Base-by-base conservation (phyloP, 2,329 filamentous ascomycete genomes). In the Juglanconis oblonga region DNA sequence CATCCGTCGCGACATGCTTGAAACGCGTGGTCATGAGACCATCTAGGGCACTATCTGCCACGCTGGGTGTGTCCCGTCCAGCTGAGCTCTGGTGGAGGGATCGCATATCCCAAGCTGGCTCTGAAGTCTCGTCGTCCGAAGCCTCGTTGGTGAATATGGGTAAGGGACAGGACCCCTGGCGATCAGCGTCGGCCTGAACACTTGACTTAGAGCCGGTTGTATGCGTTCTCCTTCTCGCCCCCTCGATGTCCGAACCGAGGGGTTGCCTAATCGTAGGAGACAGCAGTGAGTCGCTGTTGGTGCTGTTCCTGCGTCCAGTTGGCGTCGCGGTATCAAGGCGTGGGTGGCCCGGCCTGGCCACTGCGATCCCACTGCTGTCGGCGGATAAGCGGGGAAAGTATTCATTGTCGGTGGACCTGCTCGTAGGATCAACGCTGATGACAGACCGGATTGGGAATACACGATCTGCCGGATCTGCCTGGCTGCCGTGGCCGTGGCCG, bases 361-460 rank as follows among this genome's bases (percentile, higher is more conserved):
- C 29, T 35, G 44, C 29, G 4, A 33, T 6, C 8, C 45, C 49
- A 29, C 31, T 35, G 29, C 36, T 51, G 24, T 59, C 52, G 6
- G 42, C 70, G 31, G 72, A 68, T 62, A 67, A 54, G 48, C 71
- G 69, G 7, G 72, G 65, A 53, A 76, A 74, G 61, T 75, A 74
- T n/a, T 76, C 75, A 40, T 69, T 64, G 10, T 79, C 76, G 50
- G 66, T 69, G 63, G 69, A 79, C 76, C 74, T 72, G 54, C 65
- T 66, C 52, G 72, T 74, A 6, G 84, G 84, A 66, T 90, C 87
- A 45, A 93, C 84, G 6, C 85, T 90, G 31, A 94, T 79, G 48
- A 91, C 87, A n/a, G 89, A 92, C 52, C 89, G 85, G 36, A 94
- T 89, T n/a, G 90, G 90, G 59, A 90, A 94, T 5, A 94, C 88